Evolutionary conservation across 2,329 filamentous ascomycete genomes (phyloP).

Genomic region (Penicillium corylophilum): DNA sequence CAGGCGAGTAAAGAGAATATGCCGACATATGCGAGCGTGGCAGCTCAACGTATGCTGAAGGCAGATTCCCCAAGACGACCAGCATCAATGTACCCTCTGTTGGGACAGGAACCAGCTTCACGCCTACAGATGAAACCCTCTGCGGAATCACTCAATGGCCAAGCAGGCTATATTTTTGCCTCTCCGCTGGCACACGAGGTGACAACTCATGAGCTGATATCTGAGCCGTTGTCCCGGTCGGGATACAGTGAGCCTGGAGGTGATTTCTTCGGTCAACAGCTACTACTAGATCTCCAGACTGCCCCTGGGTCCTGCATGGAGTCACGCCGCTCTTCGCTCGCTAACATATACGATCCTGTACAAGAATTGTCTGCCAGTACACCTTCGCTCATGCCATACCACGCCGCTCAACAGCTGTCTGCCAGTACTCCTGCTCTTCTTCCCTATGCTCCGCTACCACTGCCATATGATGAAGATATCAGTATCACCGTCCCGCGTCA

Average conservation of each 20-base stretch:
- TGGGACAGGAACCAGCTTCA: conserved; percentile 12
- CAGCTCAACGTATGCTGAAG: conserved; percentile 25
- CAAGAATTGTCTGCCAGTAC: conserved; percentile 29
- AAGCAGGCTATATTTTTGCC: conserved; percentile 25
- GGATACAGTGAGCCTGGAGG: conserved; percentile 34
- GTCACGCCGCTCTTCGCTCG: conserved; percentile 21
- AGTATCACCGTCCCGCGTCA: conserved; percentile 29
- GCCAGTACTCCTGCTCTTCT: conserved; percentile 27
- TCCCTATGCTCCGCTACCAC: conserved; percentile 19
- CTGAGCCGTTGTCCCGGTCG: conserved; percentile 29
- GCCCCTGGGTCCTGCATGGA: conserved; percentile 26
- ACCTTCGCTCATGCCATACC: conserved; percentile 22
- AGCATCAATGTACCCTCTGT: conserved; percentile 20
- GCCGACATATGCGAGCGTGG: conserved; percentile 37
- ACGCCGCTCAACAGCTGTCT: conserved; percentile 19
- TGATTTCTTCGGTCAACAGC: conserved; percentile 17
- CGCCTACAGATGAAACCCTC: conserved; percentile 30
- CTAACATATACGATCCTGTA: conserved; percentile 14
- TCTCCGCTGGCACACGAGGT: conserved; percentile 30
- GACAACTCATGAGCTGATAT: conserved; percentile 21
- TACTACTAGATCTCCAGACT: conserved; percentile 23
- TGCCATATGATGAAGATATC: conserved; percentile 39
- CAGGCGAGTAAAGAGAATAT: conserved; percentile 26
- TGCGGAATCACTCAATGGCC: conserved; percentile 30
- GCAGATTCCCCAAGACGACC: conserved; percentile 18